Evolutionary conservation across 768 basidiomycete genomes (phyloP), one percentile per base, ranked within the genome.

Genomic region (Suillus hirtellus): DNA sequence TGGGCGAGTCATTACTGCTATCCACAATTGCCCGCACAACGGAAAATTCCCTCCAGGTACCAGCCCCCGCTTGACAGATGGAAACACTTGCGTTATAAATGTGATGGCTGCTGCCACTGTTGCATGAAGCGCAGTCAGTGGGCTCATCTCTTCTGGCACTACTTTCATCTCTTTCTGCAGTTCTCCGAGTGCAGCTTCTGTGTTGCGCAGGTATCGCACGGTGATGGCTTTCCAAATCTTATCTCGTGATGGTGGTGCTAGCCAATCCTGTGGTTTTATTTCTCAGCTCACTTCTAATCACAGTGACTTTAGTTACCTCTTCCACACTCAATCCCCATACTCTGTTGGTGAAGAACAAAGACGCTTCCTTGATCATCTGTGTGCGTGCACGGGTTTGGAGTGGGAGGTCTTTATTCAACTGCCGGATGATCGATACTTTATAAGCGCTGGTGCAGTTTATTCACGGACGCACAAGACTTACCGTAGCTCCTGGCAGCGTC

Each of bases 341-440:
- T 31, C 59, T 52, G 62, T 34, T 60, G 60, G 27, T 71, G 60
- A 64, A 70, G 67, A 63, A 73, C 50, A 73, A 47, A 42, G 71
- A 72, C 14, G 68, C 71, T 34, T 72, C 72, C 35, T 55, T 62
- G 47, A 71, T 62, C 70, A 72, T 71, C 38, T 71, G 61, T 9
- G 60, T 46, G 21, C 67, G 56, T 21, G 4, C 53, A 37, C 70
- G 60, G 3, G 64, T 64, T 44, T 71, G 62, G 43, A 72, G 70
- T 54, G 62, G 42, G 61, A 64, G 58, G 11, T 73, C 64, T 17
- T 61, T 64, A 35, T 24, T 27, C 31, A 40, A 42, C 56, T 63
- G 27, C 15, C 5, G 10, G 21, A 27, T 43, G 50, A 52, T 17
- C 31, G 4, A 34, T 12, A 9, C 9, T 12, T 21, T 6, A 50